Base-by-base conservation (phyloP, 352 stramenopile species). In the Heterotrichella gracilis region DNA sequence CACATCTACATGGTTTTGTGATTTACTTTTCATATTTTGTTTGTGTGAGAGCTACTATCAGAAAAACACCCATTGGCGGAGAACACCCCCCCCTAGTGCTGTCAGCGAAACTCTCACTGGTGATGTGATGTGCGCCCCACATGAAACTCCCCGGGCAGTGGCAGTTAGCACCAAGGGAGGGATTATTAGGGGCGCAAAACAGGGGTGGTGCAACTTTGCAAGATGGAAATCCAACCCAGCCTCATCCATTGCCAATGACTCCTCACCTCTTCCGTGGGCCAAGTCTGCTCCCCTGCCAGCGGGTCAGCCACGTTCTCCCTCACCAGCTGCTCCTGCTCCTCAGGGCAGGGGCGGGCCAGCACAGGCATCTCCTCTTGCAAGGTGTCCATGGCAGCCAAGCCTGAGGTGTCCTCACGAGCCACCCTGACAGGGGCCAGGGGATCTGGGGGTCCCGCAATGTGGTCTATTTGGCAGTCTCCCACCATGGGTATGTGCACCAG, bases 231-330 rank as follows among this genome's bases (percentile, higher is more conserved):
- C n/a, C n/a, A n/a, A n/a, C n/a, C n/a, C n/a, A n/a, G n/a, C n/a
- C n/a, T n/a, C n/a, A n/a, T n/a, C n/a, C 42, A 41, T 25, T 72
- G 70, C 17, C 41, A 68, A 22, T 67, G 71, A 22, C 39, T 64
- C 40, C 72, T 70, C 42, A 69, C 70, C 25, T 96, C 87, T 66
- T 94, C 81, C 9, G 85, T 92, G 0, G 86, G 86, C 86, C 86
- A 94, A 70, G 93, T 98, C 79, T 98, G 92, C 72, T 98, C 92
- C 14, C 89, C 89, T 17, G 89, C 86, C 66, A 97, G 96, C 86
- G 70, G 20, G 32, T 53, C 68, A 68, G 71, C 69, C 40, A 41
- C 64, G 22, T 23, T 40, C 24, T 63, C 23, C 41, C 22, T 25
- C 22, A 79, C 63, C 70, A 88, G 71, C 69, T 90, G 84, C 39